A percentile compares a stretch with the other conserved stretches of the same genome.
Conservation (phyloP, 1,284 basidiomycete genomes). For the Macrocybe sp. region DNA sequence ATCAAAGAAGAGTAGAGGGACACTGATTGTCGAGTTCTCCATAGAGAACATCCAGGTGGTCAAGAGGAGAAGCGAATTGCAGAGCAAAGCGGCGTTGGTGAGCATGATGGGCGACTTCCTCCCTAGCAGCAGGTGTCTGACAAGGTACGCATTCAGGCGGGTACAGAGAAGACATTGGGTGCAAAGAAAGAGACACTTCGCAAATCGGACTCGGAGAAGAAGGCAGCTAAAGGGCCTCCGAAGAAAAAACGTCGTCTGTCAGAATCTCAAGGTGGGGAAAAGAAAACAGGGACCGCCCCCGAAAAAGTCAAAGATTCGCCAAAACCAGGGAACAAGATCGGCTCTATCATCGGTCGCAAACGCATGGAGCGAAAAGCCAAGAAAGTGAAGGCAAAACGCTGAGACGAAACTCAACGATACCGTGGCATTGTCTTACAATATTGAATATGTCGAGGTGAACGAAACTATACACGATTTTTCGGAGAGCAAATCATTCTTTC, state of each 20-base stretch:
- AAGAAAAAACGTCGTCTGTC: constrained; percentile 34
- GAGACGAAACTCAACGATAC: no score
- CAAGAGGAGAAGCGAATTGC: constrained; percentile 51
- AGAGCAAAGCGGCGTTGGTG: constrained; percentile 29
- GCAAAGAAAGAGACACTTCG: no score
- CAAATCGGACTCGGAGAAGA: constrained; percentile 6
- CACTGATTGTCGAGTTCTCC: constrained; percentile 87
- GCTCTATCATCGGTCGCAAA: constrained; percentile 49
- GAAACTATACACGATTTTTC: no score
- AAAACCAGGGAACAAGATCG: constrained; percentile 31
- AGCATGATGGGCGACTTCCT: no score
- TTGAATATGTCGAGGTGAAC: no score
- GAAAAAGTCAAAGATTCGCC: constrained; percentile 16
- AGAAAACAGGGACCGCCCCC: constrained; percentile 11
- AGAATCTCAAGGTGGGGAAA: constrained; percentile 9
- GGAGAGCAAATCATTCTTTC: no score
- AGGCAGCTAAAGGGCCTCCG: constrained; percentile 23
- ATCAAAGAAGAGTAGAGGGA: constrained; percentile 44
- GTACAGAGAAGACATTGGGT: no score
- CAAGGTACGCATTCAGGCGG: no score
- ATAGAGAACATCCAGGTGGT: constrained; percentile 92
- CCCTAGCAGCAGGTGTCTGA: no score
- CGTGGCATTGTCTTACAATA: no score
- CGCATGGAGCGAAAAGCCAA: constrained; percentile 38
- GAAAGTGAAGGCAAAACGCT: no score